These are phyloP conservation scores for Lachancea quebecensis DNA, from an alignment of 805 yeast genomes.

Conservation along the genomic window DNA sequence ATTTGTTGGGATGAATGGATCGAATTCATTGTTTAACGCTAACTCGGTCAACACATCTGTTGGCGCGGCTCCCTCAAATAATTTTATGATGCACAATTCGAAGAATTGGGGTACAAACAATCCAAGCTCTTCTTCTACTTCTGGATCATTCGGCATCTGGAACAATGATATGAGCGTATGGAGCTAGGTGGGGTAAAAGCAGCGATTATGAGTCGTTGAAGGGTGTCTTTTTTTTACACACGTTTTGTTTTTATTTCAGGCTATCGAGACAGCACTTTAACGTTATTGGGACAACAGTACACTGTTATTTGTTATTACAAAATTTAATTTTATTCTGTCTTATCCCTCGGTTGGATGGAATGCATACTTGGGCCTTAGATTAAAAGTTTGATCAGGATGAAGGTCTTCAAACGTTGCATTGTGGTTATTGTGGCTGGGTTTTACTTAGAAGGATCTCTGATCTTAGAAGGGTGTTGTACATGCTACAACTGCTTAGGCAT, in stretches of 20 bases:
- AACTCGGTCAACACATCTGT: conserved; percentile 6
- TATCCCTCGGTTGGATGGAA: neutral
- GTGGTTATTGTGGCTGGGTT: no score
- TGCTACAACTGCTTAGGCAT: no score
- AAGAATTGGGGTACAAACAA: conserved; percentile 23
- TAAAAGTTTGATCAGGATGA: no score
- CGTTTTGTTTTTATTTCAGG: neutral
- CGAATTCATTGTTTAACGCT: neutral
- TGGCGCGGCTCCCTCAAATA: conserved; percentile 6
- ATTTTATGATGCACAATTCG: conserved; percentile 16
- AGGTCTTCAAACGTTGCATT: no score
- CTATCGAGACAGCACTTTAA: neutral
- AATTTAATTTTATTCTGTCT: neutral
- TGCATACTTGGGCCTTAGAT: conserved; percentile 1
- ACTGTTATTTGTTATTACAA: conserved; percentile 1
- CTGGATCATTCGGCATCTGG: conserved; percentile 24
- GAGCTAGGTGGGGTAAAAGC: conserved; percentile 19
- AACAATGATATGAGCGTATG: conserved; percentile 35
- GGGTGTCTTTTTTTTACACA: neutral
- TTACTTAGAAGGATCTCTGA: no score
- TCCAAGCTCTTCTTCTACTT: conserved; percentile 8
- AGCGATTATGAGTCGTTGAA: no score
- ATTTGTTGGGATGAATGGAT: neutral
- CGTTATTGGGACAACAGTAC: conserved; percentile 1
- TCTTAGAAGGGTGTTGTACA: no score